Conservation (phyloP, 2,329 filamentous ascomycete genomes). For the Aspergillus neotritici region DNA sequence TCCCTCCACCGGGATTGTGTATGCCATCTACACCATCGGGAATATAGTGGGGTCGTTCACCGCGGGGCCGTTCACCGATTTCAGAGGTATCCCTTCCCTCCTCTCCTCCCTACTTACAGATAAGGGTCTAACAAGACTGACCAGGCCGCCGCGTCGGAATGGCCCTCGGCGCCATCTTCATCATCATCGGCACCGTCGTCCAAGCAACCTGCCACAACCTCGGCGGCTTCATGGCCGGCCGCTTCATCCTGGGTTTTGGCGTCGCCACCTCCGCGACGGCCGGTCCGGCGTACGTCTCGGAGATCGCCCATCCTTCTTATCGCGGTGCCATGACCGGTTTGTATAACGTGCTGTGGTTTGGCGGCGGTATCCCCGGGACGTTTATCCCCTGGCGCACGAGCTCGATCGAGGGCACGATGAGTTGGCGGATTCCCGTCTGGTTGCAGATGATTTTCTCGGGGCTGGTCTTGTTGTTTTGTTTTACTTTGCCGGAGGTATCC, state of each 20-base stretch:
- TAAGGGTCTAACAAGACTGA: neutral
- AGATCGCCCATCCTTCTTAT: slow-evolving; percentile 34
- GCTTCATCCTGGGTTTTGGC: slow-evolving; percentile 30
- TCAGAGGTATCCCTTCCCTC: slow-evolving; percentile 21
- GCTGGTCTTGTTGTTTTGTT: slow-evolving; percentile 47
- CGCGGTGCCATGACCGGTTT: slow-evolving; percentile 37
- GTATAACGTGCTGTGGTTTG: slow-evolving; percentile 41
- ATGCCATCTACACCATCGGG: slow-evolving; percentile 46
- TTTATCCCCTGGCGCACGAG: slow-evolving; percentile 44
- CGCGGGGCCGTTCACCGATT: slow-evolving; percentile 42
- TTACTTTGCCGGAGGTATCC: slow-evolving; percentile 44
- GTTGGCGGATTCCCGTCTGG: slow-evolving; percentile 58
- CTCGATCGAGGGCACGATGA: slow-evolving; percentile 35
- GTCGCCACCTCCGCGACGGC: slow-evolving; percentile 23
- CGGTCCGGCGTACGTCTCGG: slow-evolving; percentile 31
- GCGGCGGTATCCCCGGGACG: slow-evolving; percentile 46
- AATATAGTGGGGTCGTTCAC: slow-evolving; percentile 45
- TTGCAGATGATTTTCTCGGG: slow-evolving; percentile 45
- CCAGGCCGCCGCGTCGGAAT: slow-evolving; percentile 25
- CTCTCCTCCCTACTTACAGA: neutral
- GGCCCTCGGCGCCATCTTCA: slow-evolving; percentile 21
- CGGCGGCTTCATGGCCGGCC: slow-evolving; percentile 27
- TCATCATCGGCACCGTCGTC: slow-evolving; percentile 23
- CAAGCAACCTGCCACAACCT: slow-evolving; percentile 22
- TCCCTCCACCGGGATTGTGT: slow-evolving; percentile 44